These are phyloP conservation scores for Paragyromitra xinjiangensis DNA, from an alignment of 495 filamentous ascomycete genomes.

Conservation along the genomic window DNA sequence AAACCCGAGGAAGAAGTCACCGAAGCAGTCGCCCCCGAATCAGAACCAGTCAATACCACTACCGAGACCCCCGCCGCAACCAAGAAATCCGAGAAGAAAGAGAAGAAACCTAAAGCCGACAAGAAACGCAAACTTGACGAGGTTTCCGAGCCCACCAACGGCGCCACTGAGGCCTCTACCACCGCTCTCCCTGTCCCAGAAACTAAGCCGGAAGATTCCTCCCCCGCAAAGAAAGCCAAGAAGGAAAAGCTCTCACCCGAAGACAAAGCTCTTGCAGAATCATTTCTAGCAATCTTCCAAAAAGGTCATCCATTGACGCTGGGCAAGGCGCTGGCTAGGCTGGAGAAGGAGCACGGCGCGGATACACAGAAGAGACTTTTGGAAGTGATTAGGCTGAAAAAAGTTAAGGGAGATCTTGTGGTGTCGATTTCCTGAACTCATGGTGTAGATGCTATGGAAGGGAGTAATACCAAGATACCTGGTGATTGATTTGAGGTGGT, in stretches of 20 bases:
- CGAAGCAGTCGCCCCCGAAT: background rate
- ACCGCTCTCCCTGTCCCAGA: background rate
- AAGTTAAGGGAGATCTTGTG: constrained; percentile 20
- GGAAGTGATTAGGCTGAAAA: constrained; percentile 29
- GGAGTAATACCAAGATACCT: constrained; percentile 3
- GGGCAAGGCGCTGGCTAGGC: constrained; percentile 26
- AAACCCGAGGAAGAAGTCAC: background rate
- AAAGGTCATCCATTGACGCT: constrained; percentile 30
- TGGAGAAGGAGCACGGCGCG: constrained; percentile 32
- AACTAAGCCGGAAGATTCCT: background rate
- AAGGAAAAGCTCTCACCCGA: constrained; percentile 16
- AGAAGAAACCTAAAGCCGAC: constrained; percentile 37
- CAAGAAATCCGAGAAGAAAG: constrained; percentile 28
- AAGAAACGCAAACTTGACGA: constrained; percentile 56
- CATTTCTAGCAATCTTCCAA: constrained; percentile 22
- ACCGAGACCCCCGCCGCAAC: background rate
- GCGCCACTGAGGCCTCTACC: background rate
- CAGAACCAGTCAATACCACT: background rate
- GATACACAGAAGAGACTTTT: constrained; percentile 26
- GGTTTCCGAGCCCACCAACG: constrained; percentile 12
- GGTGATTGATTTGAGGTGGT: background rate
- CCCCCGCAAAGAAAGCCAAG: constrained; percentile 30
- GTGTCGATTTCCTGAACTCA: background rate
- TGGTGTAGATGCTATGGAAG: no score
- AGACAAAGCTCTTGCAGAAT: constrained; percentile 11